Percentiles rank a stretch among this genome's conserved stretches.
These are phyloP conservation scores for Phalaenopsis aphrodite DNA, from an alignment of 106 monocot species.

Conservation along the genomic window DNA sequence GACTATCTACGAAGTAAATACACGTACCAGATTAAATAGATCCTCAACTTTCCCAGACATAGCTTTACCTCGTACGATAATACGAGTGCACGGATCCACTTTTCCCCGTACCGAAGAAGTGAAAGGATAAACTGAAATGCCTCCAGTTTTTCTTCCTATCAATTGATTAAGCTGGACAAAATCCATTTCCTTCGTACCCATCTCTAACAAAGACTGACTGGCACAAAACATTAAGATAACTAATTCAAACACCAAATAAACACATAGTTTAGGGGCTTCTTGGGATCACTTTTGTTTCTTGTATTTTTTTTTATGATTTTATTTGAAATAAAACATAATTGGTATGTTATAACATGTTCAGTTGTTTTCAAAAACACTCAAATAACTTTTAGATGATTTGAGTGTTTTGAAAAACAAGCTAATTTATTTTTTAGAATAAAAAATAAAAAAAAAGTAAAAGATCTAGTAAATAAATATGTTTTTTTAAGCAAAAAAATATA, in stretches of 20 bases:
- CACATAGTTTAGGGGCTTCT: background rate
- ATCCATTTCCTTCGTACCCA: conserved; percentile 97
- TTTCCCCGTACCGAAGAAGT: conserved; percentile 84
- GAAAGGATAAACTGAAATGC: conserved; percentile 95
- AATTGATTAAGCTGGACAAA: conserved; percentile 96
- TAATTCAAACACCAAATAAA: conserved; percentile 5
- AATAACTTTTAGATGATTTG: too few species aligned
- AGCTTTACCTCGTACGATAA: conserved; percentile 90
- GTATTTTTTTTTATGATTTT: too few species aligned
- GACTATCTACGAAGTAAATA: background rate
- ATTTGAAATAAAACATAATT: too few species aligned
- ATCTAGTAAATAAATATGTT: too few species aligned
- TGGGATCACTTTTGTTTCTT: too few species aligned
- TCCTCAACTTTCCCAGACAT: conserved; percentile 79
- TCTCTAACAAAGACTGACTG: conserved; percentile 98
- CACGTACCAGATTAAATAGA: conserved; percentile 79
- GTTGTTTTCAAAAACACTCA: too few species aligned
- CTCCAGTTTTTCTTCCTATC: conserved; percentile 96
- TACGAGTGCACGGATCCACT: conserved; percentile 61
- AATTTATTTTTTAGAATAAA: too few species aligned
- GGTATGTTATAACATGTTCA: too few species aligned
- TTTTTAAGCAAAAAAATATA: too few species aligned
- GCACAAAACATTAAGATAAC: conserved; percentile 11
- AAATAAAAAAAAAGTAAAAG: too few species aligned
- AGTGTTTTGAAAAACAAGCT: too few species aligned